phyloP scores from a whole-genome alignment of 2,329 filamentous ascomycete species.

The Pseudocercospora fuligena region DNA sequence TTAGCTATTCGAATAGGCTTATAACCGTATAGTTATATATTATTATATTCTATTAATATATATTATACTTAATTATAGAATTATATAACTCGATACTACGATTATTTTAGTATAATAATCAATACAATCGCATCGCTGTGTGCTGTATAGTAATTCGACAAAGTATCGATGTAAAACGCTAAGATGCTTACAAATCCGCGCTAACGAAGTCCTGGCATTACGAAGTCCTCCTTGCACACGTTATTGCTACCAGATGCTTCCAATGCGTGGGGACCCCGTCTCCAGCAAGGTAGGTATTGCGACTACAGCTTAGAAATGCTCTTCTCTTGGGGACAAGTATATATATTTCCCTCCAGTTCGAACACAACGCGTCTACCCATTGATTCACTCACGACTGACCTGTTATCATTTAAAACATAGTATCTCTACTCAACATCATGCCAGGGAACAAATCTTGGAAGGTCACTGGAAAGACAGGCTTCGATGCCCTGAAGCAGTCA shows the following conservation, averaged over 20 bases:
- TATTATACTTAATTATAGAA: too few species aligned
- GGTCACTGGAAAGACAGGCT: slow-evolving; percentile 59
- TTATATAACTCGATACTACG: too few species aligned
- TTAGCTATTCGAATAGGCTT: too few species aligned
- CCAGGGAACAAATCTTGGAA: slow-evolving; percentile 52
- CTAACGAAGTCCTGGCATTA: too few species aligned
- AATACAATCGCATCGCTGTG: too few species aligned
- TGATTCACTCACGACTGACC: not conserved
- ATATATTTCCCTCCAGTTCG: not conserved
- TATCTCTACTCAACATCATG: slow-evolving; percentile 22
- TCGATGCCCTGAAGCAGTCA: slow-evolving; percentile 65
- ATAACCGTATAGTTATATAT: too few species aligned
- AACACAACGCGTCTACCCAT: not conserved
- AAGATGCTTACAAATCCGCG: too few species aligned
- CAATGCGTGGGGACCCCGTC: slow-evolving; percentile 8
- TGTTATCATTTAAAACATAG: not conserved
- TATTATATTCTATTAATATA: too few species aligned
- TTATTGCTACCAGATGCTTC: slow-evolving; percentile 12
- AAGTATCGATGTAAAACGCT: too few species aligned
- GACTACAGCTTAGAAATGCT: slow-evolving; percentile 19
- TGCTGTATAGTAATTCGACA: too few species aligned
- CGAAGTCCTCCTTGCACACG: not conserved
- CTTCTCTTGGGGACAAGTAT: not conserved
- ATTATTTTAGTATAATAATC: too few species aligned
- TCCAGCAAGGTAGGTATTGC: slow-evolving; percentile 13